Conservation (phyloP, 768 basidiomycete genomes). For the Coprinopsis sp. region DNA sequence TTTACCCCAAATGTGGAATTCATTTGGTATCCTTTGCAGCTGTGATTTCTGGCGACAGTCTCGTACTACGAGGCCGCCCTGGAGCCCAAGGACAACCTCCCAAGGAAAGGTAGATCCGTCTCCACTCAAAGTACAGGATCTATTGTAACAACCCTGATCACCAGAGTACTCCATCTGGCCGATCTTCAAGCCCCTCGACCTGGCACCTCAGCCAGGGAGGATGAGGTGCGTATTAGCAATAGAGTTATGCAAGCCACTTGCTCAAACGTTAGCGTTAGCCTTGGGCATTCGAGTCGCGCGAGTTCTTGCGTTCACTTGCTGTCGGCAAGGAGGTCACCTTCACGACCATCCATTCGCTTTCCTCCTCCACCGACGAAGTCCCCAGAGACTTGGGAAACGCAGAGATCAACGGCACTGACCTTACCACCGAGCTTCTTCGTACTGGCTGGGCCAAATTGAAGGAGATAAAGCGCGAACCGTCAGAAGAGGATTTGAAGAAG, state of each 20-base stretch:
- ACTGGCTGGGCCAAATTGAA: conserved; percentile 94
- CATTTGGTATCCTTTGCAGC: conserved; percentile 42
- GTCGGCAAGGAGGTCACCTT: conserved; percentile 93
- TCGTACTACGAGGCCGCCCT: conserved; percentile 73
- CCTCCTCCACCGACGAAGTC: conserved; percentile 62
- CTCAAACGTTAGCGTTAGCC: conserved; percentile 41
- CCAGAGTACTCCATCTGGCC: conserved; percentile 83
- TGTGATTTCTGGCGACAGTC: conserved; percentile 86
- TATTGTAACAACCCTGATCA: neutral
- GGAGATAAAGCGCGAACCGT: conserved; percentile 78
- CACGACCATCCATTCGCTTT: conserved; percentile 73
- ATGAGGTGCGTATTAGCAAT: conserved; percentile 57
- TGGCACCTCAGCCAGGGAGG: conserved; percentile 78
- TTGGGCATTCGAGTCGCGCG: conserved; percentile 90
- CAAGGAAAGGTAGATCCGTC: conserved; percentile 67
- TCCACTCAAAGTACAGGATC: neutral
- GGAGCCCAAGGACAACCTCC: conserved; percentile 82
- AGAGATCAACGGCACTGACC: conserved; percentile 67
- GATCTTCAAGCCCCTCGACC: conserved; percentile 82
- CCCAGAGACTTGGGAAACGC: conserved; percentile 77
- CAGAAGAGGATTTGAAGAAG: conserved; percentile 70
- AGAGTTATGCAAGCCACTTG: neutral
- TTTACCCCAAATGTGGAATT: conserved; percentile 10
- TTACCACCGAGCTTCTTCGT: conserved; percentile 72
- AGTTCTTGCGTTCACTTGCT: conserved; percentile 77